Evolutionary conservation across 2,329 filamentous ascomycete species (phyloP), one percentile per base, ranked within the genome.

Genomic region (Domatiomyces globalis): DNA sequence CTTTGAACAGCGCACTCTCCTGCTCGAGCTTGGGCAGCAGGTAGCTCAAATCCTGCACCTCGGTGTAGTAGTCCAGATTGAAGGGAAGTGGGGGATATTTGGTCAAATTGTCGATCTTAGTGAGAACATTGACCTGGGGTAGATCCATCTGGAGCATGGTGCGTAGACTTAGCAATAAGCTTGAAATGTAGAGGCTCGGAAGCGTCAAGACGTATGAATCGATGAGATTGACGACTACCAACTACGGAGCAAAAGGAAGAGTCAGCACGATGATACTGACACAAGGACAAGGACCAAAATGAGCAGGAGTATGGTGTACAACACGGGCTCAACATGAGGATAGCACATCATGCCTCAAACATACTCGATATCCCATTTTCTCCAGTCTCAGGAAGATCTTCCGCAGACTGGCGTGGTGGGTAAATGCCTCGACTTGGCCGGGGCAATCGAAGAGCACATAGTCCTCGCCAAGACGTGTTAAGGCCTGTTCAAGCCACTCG

Each of bases 91-190:
- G 80, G 46, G 87, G 83, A 63, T 95, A 95, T 49, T 84, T 80
- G 36, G 82, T 74, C 50, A 98, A 75, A 64, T 95, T 95, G 69
- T 98, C 92, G 69, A 98, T 94, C 71, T 98, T 98, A 52, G 89
- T 95, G 22, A 98, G 78, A 56, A 98, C 86, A 63, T 98, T 98
- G 59, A 98, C 75, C 64, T 95, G 87, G 0, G 92, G 88, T 55
- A 96, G 84, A 64, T 96, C 92, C 78, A 98, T 90, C 70, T 96
- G 92, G 49, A 98, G 81, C 90, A 98, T 98, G 61, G 87, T 89
- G 58, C 92, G 84, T 57, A 98, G 80, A 51, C 88, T 90, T 20
- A 98, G 81, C 51, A 98, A 82, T 52, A 98, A 77, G 61, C 94
- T 92, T 59, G 90, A 94, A 54, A 98, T 84, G 69, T 95, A 98